Percentiles rank a stretch among this genome's conserved stretches.
Evolutionary conservation across 495 filamentous ascomycete genomes (phyloP).

Genomic region (Neurospora sp.): DNA sequence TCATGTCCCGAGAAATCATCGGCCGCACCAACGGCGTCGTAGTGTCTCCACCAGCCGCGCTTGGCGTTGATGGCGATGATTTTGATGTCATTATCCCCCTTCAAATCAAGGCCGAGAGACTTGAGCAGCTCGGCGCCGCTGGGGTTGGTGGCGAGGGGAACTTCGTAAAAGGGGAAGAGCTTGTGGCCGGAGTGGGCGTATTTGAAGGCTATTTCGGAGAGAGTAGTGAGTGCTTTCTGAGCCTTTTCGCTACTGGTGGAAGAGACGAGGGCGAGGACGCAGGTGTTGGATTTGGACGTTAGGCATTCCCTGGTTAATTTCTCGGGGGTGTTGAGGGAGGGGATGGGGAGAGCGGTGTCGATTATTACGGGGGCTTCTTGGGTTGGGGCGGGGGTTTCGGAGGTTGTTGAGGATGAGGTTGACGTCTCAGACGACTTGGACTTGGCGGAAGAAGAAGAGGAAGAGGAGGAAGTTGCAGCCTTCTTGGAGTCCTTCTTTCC

Average conservation of each 20-base stretch:
- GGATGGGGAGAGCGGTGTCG: constrained; percentile 46
- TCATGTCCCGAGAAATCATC: constrained; percentile 43
- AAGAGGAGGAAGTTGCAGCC: constrained; percentile 37
- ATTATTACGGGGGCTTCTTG: constrained; percentile 35
- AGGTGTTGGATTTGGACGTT: constrained; percentile 65
- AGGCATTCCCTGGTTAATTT: constrained; percentile 63
- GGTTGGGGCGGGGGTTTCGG: constrained; percentile 25
- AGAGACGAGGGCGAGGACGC: constrained; percentile 68
- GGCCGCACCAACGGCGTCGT: constrained; percentile 25
- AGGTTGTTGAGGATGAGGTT: constrained; percentile 23
- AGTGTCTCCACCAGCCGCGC: constrained; percentile 75
- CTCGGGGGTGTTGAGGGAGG: constrained; percentile 34
- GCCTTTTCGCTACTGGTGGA: constrained; percentile 36
- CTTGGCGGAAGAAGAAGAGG: constrained; percentile 34
- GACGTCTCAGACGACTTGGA: constrained; percentile 29
- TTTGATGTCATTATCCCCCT: constrained; percentile 37
- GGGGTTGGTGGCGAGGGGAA: constrained; percentile 50
- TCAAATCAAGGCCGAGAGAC: constrained; percentile 44
- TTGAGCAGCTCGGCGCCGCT: constrained; percentile 45
- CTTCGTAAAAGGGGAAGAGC: constrained; percentile 73
- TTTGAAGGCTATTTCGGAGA: constrained; percentile 70
- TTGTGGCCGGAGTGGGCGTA: constrained; percentile 50
- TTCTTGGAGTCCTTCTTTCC: constrained; percentile 43
- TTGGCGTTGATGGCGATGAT: constrained; percentile 77
- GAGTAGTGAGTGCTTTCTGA: constrained; percentile 48